Conservation (phyloP, 768 basidiomycete species). For the Mycena haematopus region DNA sequence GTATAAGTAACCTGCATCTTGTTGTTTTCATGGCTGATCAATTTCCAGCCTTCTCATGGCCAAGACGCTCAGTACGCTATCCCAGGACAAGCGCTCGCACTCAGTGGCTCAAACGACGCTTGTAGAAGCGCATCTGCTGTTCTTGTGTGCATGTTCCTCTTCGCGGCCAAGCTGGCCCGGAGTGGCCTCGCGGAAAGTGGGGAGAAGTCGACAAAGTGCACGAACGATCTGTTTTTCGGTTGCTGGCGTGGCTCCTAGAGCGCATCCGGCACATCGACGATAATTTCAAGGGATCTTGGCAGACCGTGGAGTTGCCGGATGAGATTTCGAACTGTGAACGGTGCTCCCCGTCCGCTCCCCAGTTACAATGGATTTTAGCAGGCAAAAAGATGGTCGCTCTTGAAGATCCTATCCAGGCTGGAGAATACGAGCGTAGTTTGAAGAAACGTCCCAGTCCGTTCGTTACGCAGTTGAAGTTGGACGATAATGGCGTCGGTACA, state of each 20-base stretch:
- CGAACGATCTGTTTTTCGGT: constrained; percentile 80
- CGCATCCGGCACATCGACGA: constrained; percentile 79
- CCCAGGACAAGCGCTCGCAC: constrained; percentile 58
- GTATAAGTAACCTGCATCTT: constrained; percentile 44
- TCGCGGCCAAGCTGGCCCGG: constrained; percentile 67
- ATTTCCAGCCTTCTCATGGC: constrained; percentile 54
- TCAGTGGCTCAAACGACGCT: constrained; percentile 61
- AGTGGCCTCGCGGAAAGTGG: constrained; percentile 83
- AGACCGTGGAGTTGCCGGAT: constrained; percentile 52
- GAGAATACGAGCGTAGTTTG: constrained; percentile 85
- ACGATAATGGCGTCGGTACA: constrained; percentile 65
- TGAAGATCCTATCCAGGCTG: constrained; percentile 87
- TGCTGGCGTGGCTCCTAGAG: constrained; percentile 87
- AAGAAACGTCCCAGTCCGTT: constrained; percentile 89
- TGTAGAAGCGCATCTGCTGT: constrained; percentile 82
- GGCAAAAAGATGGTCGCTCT: constrained; percentile 70
- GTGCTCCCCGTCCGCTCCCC: constrained; percentile 82
- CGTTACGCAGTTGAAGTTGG: constrained; percentile 80
- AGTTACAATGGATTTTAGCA: constrained; percentile 73
- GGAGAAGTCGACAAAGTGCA: constrained; percentile 85
- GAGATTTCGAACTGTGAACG: constrained; percentile 68
- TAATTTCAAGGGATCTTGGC: constrained; percentile 68
- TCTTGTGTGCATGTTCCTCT: constrained; percentile 80
- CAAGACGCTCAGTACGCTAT: constrained; percentile 69
- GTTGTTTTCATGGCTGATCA: constrained; percentile 16